Percentiles rank a stretch among this genome's conserved stretches.
Conservation (phyloP, 225 moss, liverwort and hornwort genomes). For the Polytrichum formosum region DNA sequence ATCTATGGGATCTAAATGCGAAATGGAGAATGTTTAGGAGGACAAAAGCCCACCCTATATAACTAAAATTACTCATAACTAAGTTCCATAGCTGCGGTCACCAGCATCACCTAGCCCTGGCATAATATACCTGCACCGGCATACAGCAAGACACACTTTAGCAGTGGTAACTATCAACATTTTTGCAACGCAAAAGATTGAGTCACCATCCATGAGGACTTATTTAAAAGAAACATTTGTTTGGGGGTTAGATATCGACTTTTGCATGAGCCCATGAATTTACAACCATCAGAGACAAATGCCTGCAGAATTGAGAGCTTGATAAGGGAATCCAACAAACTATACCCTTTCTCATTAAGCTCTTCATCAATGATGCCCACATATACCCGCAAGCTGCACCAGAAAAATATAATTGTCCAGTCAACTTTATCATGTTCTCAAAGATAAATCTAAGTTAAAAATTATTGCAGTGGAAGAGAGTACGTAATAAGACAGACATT, state of each 20-base stretch:
- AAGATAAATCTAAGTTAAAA: neutral
- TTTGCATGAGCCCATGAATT: no score
- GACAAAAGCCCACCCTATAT: no score
- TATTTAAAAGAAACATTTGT: no score
- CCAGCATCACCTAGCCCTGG: constrained; percentile 88
- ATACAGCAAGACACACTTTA: constrained; percentile 1
- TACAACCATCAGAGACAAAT: neutral
- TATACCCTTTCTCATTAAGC: constrained; percentile 82
- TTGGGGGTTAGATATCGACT: no score
- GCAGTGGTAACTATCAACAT: neutral
- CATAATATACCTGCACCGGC: constrained; percentile 63
- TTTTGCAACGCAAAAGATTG: neutral
- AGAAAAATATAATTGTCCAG: neutral
- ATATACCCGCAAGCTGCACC: constrained; percentile 70
- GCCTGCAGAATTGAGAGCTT: neutral
- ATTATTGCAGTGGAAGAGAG: neutral
- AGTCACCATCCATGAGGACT: neutral
- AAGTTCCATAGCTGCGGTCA: constrained; percentile 81
- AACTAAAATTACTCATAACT: neutral
- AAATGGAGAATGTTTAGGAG: no score
- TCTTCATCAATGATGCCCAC: constrained; percentile 77
- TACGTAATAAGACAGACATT: no score
- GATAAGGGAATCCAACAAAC: neutral
- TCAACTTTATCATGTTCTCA: neutral
- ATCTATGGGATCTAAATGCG: no score